phyloP scores from a whole-genome alignment of 2,329 filamentous ascomycete genomes.

The Neospermospora avenae region DNA sequence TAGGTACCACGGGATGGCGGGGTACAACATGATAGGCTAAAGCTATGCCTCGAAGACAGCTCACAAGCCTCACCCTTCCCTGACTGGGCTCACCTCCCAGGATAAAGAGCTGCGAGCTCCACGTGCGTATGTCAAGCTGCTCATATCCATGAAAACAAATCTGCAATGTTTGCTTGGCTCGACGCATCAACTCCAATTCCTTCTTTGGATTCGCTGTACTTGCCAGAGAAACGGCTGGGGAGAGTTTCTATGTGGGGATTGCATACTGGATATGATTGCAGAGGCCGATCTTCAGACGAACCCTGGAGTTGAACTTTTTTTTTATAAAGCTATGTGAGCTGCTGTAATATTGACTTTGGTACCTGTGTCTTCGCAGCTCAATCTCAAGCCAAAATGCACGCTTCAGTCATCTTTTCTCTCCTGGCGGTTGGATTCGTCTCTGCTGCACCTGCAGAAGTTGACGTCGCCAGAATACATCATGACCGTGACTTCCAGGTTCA shows the following conservation, averaged over 20 bases:
- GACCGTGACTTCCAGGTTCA: background rate
- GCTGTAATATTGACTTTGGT: background rate
- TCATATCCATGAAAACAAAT: conserved; percentile 1
- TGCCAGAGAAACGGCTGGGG: background rate
- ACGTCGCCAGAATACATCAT: background rate
- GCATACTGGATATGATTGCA: background rate
- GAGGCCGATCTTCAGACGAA: background rate
- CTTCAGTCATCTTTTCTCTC: background rate
- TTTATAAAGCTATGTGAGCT: background rate
- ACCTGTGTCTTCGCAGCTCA: background rate
- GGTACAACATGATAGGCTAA: conserved; percentile 2
- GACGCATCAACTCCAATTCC: background rate
- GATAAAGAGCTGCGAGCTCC: background rate
- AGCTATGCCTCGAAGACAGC: background rate
- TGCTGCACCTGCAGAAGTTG: background rate
- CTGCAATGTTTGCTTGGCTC: background rate
- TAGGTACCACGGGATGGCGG: background rate
- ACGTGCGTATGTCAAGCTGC: background rate
- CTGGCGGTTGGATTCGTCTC: background rate
- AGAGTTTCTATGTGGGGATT: background rate
- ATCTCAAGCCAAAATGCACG: background rate
- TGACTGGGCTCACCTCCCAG: conserved; percentile 4
- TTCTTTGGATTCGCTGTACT: background rate
- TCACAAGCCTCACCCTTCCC: background rate
- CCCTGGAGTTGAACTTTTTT: background rate